phyloP scores from a whole-genome alignment of 306 rosid species.

The Alnus glutinosa region DNA sequence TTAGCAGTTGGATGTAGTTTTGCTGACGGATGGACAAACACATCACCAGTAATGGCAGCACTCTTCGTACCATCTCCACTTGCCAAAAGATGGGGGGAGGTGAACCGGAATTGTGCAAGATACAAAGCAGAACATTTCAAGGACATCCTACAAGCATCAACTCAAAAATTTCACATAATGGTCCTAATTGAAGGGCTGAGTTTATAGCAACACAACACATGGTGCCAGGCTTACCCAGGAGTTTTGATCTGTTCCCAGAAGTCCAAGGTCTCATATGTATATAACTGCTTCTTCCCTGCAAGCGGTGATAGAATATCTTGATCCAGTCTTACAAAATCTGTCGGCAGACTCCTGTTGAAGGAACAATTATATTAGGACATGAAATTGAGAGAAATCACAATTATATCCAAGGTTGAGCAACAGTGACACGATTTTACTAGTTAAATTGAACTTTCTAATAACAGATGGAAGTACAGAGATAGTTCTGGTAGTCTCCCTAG shows the following conservation, averaged over 20 bases:
- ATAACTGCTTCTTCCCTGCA: conserved; percentile 92
- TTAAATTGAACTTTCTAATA: not conserved
- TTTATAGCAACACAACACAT: conserved; percentile 7
- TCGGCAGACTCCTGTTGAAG: conserved; percentile 58
- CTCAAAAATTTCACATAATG: conserved; percentile 11
- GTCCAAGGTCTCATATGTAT: conserved; percentile 77
- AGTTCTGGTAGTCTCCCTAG: not conserved
- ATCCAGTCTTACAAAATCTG: conserved; percentile 86
- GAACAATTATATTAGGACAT: conserved; percentile 32
- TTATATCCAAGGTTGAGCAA: not conserved
- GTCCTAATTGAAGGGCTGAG: conserved; percentile 13
- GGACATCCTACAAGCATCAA: conserved; percentile 75
- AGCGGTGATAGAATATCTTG: conserved; percentile 96
- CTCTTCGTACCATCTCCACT: conserved; percentile 67
- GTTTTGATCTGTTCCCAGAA: conserved; percentile 99
- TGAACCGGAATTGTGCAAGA: conserved; percentile 76
- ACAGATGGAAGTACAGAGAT: not conserved
- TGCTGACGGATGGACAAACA: conserved; percentile 92
- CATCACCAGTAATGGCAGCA: conserved; percentile 78
- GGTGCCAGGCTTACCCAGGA: conserved; percentile 66
- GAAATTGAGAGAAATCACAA: not conserved
- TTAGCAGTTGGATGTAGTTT: conserved; percentile 92
- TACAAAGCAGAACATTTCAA: conserved; percentile 87
- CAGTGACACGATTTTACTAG: not conserved
- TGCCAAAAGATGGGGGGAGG: conserved; percentile 68